Evolutionary conservation across 805 yeast species (phyloP).

Genomic region (Hanseniaspora valbyensis): DNA sequence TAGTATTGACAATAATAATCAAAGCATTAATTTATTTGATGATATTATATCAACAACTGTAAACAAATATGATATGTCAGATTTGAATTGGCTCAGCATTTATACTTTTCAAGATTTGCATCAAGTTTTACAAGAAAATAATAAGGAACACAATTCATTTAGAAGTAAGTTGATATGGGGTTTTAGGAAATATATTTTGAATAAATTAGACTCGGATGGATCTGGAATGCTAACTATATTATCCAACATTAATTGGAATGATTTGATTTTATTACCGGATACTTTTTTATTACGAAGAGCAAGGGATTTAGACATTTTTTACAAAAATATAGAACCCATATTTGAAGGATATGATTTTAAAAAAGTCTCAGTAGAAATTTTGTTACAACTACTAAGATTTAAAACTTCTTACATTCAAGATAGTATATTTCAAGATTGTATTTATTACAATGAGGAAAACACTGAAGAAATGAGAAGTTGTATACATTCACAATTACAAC

Average conservation of each 20-base stretch:
- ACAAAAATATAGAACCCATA: neutral
- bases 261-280: constrained; percentile 2
- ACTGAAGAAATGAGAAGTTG: constrained; percentile 5
- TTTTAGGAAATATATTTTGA: constrained; percentile 1
- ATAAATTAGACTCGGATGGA: constrained; percentile 7
- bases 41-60: neutral
- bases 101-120: neutral
- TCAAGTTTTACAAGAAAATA: constrained; percentile 7
- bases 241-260: constrained; percentile 7
- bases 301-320: constrained; percentile 1
- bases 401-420: neutral
- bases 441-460: constrained; percentile 12
- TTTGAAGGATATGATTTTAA: constrained; percentile 1
- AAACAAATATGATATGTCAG: neutral
- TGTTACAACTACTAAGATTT: constrained; percentile 6
- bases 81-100: constrained; percentile 11
- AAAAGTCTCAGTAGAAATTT: constrained; percentile 6
- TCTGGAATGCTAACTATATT: constrained; percentile 9
- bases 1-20: neutral
- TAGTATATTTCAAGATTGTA: constrained; percentile 12
- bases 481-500: constrained; percentile 1
- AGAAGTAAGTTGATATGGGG: constrained; percentile 6
- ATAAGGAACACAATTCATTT: constrained; percentile 2
- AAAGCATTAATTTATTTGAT: neutral
- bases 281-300: constrained; percentile 2